Evolutionary conservation across 2,329 filamentous ascomycete species (phyloP).

Genomic region (Stachybotrys echinatus): DNA sequence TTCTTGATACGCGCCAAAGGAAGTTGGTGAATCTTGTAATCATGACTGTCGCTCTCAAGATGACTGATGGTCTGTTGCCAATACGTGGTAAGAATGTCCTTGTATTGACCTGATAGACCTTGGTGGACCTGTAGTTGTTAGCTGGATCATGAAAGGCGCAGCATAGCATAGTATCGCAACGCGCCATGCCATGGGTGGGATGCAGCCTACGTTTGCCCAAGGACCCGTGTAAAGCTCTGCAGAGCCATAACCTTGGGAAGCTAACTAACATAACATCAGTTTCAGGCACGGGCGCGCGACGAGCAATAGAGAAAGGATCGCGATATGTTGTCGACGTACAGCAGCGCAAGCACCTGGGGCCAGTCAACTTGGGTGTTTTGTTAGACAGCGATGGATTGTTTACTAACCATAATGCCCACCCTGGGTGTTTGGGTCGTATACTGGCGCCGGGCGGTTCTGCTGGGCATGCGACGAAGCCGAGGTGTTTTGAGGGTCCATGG

Average conservation of each 20-base stretch:
- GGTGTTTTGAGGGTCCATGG: conserved; percentile 37
- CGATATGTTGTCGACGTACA: conserved; percentile 31
- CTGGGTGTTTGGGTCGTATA: conserved; percentile 63
- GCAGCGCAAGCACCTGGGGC: conserved; percentile 40
- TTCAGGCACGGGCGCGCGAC: not conserved
- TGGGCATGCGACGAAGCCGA: conserved; percentile 50
- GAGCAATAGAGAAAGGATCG: conserved; percentile 4
- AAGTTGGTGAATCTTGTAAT: conserved; percentile 97
- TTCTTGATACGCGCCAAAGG: conserved; percentile 99
- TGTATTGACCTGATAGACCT: conserved; percentile 85
- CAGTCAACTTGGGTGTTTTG: not conserved
- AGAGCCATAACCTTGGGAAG: conserved; percentile 82
- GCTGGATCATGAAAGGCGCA: not conserved
- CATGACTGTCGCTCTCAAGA: conserved; percentile 89
- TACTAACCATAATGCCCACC: conserved; percentile 72
- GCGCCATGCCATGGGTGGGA: not conserved
- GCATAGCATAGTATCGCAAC: not conserved
- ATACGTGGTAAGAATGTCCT: conserved; percentile 96
- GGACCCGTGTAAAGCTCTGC: conserved; percentile 89
- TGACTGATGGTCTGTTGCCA: conserved; percentile 98
- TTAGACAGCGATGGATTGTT: not conserved
- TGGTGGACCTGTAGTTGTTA: conserved; percentile 72
- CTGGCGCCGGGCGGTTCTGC: conserved; percentile 53
- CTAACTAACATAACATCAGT: conserved; percentile 52
- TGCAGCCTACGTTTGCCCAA: conserved; percentile 78